Conservation (phyloP, 192 early-diverging fungal species). For the Linnemannia zychae region DNA sequence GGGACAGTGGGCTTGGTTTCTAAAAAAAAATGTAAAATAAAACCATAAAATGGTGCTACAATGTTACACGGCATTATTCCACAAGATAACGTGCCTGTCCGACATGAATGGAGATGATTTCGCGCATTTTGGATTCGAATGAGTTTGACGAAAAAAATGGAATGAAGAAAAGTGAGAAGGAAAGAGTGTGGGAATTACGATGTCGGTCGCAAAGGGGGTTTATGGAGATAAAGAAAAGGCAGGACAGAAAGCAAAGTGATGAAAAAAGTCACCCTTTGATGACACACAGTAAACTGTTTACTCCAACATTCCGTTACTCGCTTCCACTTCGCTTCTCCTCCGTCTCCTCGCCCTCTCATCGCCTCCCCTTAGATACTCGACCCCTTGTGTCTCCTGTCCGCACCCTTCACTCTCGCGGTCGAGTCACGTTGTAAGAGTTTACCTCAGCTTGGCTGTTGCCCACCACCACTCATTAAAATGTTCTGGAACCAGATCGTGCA, state of each 20-base stretch:
- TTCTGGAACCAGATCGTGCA: background rate
- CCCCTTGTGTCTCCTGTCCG: background rate
- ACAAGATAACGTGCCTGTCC: slow-evolving; percentile 60
- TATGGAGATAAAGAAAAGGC: slow-evolving; percentile 26
- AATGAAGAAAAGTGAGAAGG: background rate
- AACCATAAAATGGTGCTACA: no score
- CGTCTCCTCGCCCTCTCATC: background rate
- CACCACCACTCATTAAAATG: background rate
- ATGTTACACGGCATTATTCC: no score
- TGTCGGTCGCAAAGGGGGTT: slow-evolving; percentile 26
- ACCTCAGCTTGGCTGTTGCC: background rate
- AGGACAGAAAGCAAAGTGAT: slow-evolving; percentile 27
- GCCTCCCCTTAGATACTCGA: background rate
- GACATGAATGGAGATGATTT: slow-evolving; percentile 83
- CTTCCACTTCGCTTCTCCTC: no score
- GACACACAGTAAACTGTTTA: no score
- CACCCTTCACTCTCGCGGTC: background rate
- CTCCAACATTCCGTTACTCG: background rate
- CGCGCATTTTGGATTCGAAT: slow-evolving; percentile 70
- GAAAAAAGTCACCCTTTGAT: slow-evolving; percentile 15
- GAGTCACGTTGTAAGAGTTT: background rate
- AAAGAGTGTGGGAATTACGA: background rate
- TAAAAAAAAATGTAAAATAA: background rate
- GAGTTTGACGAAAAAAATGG: no score
- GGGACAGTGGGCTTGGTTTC: no score